phyloP scores from a whole-genome alignment of 2,329 filamentous ascomycete genomes.

The Tolypocladium amazonense region DNA sequence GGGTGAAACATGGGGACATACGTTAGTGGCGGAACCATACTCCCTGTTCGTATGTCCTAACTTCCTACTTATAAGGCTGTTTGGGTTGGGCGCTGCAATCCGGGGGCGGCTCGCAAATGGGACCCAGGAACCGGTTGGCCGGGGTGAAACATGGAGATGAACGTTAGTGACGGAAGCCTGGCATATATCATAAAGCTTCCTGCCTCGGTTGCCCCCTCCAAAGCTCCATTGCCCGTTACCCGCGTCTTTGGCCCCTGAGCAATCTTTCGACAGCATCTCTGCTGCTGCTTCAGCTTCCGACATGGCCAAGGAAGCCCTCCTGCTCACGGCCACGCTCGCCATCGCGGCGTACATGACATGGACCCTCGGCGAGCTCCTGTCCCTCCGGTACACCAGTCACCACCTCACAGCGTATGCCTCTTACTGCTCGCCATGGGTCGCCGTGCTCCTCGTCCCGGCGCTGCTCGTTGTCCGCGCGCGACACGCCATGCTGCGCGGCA shows the following conservation, averaged over 20 bases:
- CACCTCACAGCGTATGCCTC: conserved; percentile 1
- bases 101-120: too few relatives aligned
- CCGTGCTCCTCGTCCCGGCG: conserved; percentile 5
- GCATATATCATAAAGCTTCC: not conserved
- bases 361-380: not conserved
- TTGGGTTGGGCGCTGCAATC: not conserved
- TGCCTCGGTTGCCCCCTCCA: not conserved
- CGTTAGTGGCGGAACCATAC: not conserved
- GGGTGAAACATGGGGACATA: not conserved
- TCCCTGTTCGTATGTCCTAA: too few relatives aligned
- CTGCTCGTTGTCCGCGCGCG: conserved; percentile 7
- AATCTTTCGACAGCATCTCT: not conserved
- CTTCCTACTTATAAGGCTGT: too few relatives aligned
- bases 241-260: not conserved
- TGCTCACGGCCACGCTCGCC: conserved; percentile 1
- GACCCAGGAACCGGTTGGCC: too few relatives aligned
- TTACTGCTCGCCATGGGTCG: conserved; percentile 6
- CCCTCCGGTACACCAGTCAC: not conserved
- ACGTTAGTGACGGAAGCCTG: not conserved
- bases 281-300: not conserved
- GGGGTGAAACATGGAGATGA: not conserved
- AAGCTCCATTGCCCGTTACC: not conserved
- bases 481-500: conserved; percentile 10
- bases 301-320: conserved; percentile 2
- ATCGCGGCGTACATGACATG: conserved; percentile 4